Conservation (phyloP, 495 filamentous ascomycete genomes). For the Tetracladium marchalianum region DNA sequence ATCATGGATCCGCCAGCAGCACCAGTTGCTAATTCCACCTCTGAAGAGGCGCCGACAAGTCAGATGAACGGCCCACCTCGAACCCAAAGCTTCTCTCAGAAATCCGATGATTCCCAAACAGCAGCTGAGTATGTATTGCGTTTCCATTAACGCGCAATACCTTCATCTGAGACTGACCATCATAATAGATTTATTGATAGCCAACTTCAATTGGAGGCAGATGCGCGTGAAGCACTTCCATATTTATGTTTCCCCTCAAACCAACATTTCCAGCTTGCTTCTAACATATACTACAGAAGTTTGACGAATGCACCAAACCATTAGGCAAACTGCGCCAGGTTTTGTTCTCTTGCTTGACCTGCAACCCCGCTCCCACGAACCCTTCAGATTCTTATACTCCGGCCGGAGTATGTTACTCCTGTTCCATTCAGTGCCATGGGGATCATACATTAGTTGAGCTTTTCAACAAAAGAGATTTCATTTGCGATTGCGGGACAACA, state of each 20-base stretch:
- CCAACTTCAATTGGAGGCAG: constrained; percentile 84
- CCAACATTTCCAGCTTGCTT: constrained; percentile 3
- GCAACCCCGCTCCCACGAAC: constrained; percentile 66
- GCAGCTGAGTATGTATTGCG: constrained; percentile 60
- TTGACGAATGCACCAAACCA: constrained; percentile 82
- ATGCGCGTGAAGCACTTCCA: constrained; percentile 88
- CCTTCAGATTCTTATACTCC: constrained; percentile 53
- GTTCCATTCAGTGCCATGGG: constrained; percentile 92
- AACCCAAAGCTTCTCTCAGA: constrained; percentile 44
- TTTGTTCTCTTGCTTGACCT: constrained; percentile 86
- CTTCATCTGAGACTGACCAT: not conserved
- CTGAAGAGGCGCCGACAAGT: not conserved
- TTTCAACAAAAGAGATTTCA: constrained; percentile 89
- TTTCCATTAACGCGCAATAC: not conserved
- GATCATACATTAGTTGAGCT: constrained; percentile 93
- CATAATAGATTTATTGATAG: constrained; percentile 68
- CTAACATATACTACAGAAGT: constrained; percentile 46
- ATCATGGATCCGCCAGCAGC: constrained; percentile 15
- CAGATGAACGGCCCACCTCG: constrained; percentile 1
- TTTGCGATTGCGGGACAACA: constrained; percentile 92
- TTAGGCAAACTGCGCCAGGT: constrained; percentile 79
- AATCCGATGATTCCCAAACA: constrained; percentile 66
- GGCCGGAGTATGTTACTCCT: constrained; percentile 90
- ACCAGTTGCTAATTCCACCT: constrained; percentile 1
- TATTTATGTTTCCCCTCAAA: constrained; percentile 44